These are phyloP conservation scores for Ministeria vibrans DNA, from an alignment of 78 protist genomes.

Conservation along the genomic window DNA sequence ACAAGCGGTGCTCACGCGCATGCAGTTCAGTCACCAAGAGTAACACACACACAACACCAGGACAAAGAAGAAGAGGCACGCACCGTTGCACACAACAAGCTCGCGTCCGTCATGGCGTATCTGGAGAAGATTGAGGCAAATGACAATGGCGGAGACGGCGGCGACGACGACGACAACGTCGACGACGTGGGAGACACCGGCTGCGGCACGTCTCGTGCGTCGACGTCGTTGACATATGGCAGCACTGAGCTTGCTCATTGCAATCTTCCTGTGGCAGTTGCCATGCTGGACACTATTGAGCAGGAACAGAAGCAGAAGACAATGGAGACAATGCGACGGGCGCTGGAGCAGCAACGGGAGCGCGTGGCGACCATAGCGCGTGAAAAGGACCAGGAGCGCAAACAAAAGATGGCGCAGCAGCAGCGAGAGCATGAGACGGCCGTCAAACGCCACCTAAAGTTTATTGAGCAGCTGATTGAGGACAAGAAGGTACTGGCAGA, in stretches of 20 bases:
- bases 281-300: not conserved
- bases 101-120: not conserved
- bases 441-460: not conserved
- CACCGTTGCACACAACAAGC: no score
- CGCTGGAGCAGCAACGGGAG: conserved; percentile 1
- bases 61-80: not conserved
- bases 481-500: conserved; percentile 5
- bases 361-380: not conserved
- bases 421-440: not conserved
- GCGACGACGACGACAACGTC: not conserved
- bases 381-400: not conserved
- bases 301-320: not conserved
- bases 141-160: not conserved
- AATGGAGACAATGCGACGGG: not conserved
- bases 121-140: not conserved
- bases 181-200: not conserved
- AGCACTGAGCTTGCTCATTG: not conserved
- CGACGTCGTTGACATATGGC: not conserved
- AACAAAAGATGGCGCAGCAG: not conserved
- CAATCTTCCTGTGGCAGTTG: no score
- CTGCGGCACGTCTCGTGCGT: not conserved
- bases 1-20: no score
- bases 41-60: not conserved
- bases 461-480: conserved; percentile 11
- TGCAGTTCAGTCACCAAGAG: not conserved